These are phyloP conservation scores for Leucocoprinus birnbaumii DNA, from an alignment of 768 basidiomycete species.

Conservation along the genomic window DNA sequence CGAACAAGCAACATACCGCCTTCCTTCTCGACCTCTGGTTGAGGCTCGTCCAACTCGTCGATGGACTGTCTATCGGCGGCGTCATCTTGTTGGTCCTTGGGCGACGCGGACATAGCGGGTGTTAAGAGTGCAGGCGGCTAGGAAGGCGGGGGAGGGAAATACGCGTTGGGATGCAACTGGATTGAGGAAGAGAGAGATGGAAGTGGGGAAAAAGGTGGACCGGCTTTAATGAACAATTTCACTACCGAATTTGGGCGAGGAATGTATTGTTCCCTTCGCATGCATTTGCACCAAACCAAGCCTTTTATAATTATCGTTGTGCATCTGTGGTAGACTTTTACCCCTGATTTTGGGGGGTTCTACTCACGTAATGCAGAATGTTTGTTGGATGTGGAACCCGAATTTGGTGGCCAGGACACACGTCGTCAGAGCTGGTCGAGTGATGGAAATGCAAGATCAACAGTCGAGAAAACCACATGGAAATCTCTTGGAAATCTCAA, in stretches of 20 bases:
- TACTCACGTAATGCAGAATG: slow-evolving; percentile 55
- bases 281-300: slow-evolving; percentile 56
- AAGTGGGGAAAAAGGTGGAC: slow-evolving; percentile 65
- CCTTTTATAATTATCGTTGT: slow-evolving; percentile 56
- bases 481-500: slow-evolving; percentile 13
- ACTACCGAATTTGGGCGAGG: slow-evolving; percentile 69
- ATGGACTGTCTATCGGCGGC: slow-evolving; percentile 49
- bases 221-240: slow-evolving; percentile 78
- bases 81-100: slow-evolving; percentile 49
- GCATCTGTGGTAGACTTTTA: slow-evolving; percentile 46
- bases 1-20: slow-evolving; percentile 32
- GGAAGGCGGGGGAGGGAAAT: slow-evolving; percentile 22
- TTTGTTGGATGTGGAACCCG: slow-evolving; percentile 25
- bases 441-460: slow-evolving; percentile 18
- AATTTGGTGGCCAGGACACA: slow-evolving; percentile 29
- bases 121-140: slow-evolving; percentile 16
- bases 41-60: slow-evolving; percentile 57
- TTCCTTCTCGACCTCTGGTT: slow-evolving; percentile 34
- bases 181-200: slow-evolving; percentile 40
- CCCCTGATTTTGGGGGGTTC: slow-evolving; percentile 57
- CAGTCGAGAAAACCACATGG: slow-evolving; percentile 23
- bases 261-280: slow-evolving; percentile 70
- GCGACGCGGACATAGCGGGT: slow-evolving; percentile 58
- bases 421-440: slow-evolving; percentile 18
- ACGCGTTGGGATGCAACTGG: slow-evolving; percentile 30